Evolutionary conservation across 805 yeast species (phyloP).

Genomic region (Sugiyamaella qingdaonensis): DNA sequence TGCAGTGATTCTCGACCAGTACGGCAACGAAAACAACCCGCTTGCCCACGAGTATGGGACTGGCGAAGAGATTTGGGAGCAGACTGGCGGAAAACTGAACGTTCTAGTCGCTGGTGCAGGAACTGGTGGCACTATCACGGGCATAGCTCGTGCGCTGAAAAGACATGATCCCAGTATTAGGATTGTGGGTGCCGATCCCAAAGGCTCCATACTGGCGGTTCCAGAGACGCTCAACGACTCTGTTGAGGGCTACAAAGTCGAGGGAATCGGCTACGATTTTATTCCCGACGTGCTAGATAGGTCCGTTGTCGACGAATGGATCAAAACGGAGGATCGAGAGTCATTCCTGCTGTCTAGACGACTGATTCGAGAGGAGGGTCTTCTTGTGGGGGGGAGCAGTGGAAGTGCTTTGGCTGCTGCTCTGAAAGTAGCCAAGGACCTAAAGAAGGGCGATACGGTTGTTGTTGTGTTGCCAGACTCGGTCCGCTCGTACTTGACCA

Average conservation of each 20-base stretch:
- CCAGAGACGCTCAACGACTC: slow-evolving; percentile 68
- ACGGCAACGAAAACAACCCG: slow-evolving; percentile 73
- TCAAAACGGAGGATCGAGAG: slow-evolving; percentile 79
- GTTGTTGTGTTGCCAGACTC: slow-evolving; percentile 86
- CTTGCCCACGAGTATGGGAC: slow-evolving; percentile 81
- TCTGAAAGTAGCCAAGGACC: slow-evolving; percentile 59
- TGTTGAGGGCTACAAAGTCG: slow-evolving; percentile 65
- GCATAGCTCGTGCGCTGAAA: slow-evolving; percentile 73
- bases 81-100: slow-evolving; percentile 63
- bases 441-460: slow-evolving; percentile 67
- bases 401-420: slow-evolving; percentile 83
- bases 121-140: slow-evolving; percentile 88
- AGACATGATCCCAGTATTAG: slow-evolving; percentile 58
- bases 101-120: slow-evolving; percentile 90
- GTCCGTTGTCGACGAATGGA: slow-evolving; percentile 66
- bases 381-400: slow-evolving; percentile 84
- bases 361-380: slow-evolving; percentile 79
- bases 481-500: slow-evolving; percentile 78
- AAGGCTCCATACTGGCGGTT: slow-evolving; percentile 77
- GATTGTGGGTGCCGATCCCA: slow-evolving; percentile 80
- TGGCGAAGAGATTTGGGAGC: slow-evolving; percentile 81
- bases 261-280: slow-evolving; percentile 89
- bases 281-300: slow-evolving; percentile 77
- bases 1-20: slow-evolving; percentile 80
- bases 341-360: slow-evolving; percentile 78